A percentile compares a stretch with the other conserved stretches of the same genome.
Evolutionary conservation across 495 filamentous ascomycete species (phyloP).

Genomic region (Podospora appendiculata): DNA sequence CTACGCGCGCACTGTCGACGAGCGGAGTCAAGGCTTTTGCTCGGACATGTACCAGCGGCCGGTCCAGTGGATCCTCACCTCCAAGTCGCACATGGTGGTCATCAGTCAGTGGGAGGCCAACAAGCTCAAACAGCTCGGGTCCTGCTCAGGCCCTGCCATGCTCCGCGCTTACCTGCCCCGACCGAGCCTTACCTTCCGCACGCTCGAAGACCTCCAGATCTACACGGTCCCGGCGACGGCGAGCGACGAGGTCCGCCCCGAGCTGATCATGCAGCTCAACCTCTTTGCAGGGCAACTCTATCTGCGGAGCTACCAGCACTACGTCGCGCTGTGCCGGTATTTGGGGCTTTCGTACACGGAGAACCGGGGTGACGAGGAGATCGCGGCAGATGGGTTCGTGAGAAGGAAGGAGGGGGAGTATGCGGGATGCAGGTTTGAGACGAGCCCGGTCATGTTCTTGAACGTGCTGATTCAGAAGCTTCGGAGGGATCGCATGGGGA

Average conservation of each 20-base stretch:
- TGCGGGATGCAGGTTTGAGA: conserved; percentile 20
- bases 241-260: conserved; percentile 5
- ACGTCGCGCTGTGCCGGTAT: conserved; percentile 43
- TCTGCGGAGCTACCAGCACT: conserved; percentile 45
- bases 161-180: conserved; percentile 56
- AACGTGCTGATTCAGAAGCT: conserved; percentile 40
- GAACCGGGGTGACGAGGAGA: conserved; percentile 6
- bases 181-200: conserved; percentile 29
- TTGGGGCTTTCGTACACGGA: conserved; percentile 35
- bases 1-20: conserved; percentile 43
- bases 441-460: conserved; percentile 47
- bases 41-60: conserved; percentile 47
- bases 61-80: conserved; percentile 53
- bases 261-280: conserved; percentile 43
- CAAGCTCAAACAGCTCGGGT: conserved; percentile 30
- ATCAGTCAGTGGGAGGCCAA: conserved; percentile 60
- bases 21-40: conserved; percentile 1
- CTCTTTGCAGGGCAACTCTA: conserved; percentile 65
- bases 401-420: too few relatives aligned
- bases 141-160: conserved; percentile 20
- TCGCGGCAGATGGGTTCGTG: conserved; percentile 38
- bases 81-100: conserved; percentile 34
- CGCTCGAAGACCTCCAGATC: conserved; percentile 43
- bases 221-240: conserved; percentile 25
- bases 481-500: conserved; percentile 13